Evolutionary conservation across 495 filamentous ascomycete species (phyloP).

Genomic region (Pseudomonodictys pantanalensis): DNA sequence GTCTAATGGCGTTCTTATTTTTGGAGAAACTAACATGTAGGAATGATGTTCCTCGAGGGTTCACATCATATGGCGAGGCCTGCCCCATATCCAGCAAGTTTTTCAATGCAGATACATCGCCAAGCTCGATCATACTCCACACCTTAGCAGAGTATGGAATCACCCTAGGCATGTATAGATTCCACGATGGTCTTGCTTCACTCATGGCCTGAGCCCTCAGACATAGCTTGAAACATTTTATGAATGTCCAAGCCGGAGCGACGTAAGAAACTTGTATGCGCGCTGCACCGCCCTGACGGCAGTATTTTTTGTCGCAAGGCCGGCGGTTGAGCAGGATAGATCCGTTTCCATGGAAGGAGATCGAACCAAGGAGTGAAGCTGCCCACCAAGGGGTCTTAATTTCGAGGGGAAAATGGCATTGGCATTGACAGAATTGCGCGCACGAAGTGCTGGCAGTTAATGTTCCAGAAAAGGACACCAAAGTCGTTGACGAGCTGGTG

Average conservation of each 20-base stretch:
- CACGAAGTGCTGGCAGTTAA: not conserved
- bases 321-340: not conserved
- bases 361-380: not conserved
- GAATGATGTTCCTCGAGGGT: not conserved
- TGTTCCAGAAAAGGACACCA: not conserved
- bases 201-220: not conserved
- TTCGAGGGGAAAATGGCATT: not conserved
- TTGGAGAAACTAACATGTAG: not conserved
- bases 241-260: not conserved
- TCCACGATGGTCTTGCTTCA: not conserved
- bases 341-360: not conserved
- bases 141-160: not conserved
- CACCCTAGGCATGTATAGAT: not conserved
- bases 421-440: slow-evolving; percentile 1
- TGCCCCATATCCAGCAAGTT: not conserved
- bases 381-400: not conserved
- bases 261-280: not conserved
- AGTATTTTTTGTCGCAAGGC: not conserved
- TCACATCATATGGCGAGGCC: not conserved
- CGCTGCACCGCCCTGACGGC: not conserved
- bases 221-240: not conserved
- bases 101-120: not conserved
- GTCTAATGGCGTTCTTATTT: not conserved
- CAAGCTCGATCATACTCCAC: not conserved
- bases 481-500: not conserved